Evolutionary conservation across 495 filamentous ascomycete genomes (phyloP), one percentile per base, ranked within the genome.

Genomic region (Xylaria venustula): DNA sequence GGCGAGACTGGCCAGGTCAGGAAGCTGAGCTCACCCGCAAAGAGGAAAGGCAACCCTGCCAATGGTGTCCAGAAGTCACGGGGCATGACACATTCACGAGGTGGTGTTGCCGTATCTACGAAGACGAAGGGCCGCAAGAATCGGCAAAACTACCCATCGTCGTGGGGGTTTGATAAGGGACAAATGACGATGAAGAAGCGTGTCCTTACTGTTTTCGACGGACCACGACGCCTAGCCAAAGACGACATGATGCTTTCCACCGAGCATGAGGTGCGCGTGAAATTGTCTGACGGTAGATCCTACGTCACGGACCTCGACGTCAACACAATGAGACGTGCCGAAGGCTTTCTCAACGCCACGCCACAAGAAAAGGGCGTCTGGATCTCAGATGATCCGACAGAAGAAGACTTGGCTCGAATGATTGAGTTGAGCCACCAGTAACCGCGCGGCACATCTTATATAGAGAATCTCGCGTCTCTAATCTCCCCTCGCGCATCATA

Each of bases 171-270:
- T 67, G 81, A 92, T 41, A 83, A 88, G 62, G 88, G 90, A 61
- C 90, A 91, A 76, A 96, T 98, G 89, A 93, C 90, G 70, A 95
- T 93, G 79, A 97, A 94, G 84, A 96, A 97, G 86, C 89, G 95
- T 19, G 92, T 96, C 14, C 77, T 98, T 59, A 90, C 90, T 64
- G 91, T 97, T 17, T 99, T 95, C 63, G 92, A 98, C 67, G 95
- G 95, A 2, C 84, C 82, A 12, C 84, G 93, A 54, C 85, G 93
- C 7, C 81, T 99, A 60, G 93, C 89, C 83, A 97, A 97, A 78
- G 95, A 99, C 72, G 95, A 98, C 79, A 97, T 98, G 94, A 94
- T 97, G 92, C 87, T 99, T 41, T 90, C 91, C 67, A 90, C 89
- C 23, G 91, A 97, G 65, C 94, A 92, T 65, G 95, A 99, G 75